A percentile compares a stretch with the other conserved stretches of the same genome.
phyloP scores from a whole-genome alignment of 768 basidiomycete genomes.

The Leccinum longicurvipes region DNA sequence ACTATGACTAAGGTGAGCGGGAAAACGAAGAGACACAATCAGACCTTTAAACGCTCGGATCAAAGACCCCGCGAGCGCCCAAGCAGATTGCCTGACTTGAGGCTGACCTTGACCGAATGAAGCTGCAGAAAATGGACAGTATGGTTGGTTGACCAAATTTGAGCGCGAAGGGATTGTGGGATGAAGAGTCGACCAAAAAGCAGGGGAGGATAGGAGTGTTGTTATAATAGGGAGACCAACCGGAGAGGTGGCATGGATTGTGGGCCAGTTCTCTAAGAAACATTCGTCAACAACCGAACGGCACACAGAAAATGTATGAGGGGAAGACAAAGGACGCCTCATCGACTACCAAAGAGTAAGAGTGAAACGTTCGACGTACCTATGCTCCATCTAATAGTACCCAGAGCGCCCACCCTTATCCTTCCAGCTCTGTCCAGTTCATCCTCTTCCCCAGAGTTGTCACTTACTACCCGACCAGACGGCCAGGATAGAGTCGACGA shows the following conservation, averaged over 20 bases:
- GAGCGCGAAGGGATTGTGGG: slow-evolving; percentile 41
- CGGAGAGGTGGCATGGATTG: background rate
- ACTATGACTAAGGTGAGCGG: background rate
- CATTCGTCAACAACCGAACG: background rate
- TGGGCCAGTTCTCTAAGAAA: slow-evolving; percentile 17
- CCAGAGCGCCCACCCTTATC: slow-evolving; percentile 65
- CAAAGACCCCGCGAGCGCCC: slow-evolving; percentile 51
- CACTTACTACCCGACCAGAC: slow-evolving; percentile 19
- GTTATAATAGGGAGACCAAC: slow-evolving; percentile 2
- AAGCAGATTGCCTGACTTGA: slow-evolving; percentile 67
- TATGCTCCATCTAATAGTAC: slow-evolving; percentile 59
- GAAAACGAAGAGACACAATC: background rate
- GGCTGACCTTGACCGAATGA: slow-evolving; percentile 63
- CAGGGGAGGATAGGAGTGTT: slow-evolving; percentile 31
- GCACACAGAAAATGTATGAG: background rate
- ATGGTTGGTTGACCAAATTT: slow-evolving; percentile 30
- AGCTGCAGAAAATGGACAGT: slow-evolving; percentile 13
- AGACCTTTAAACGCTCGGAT: slow-evolving; percentile 46
- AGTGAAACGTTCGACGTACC: slow-evolving; percentile 39
- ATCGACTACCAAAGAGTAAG: background rate
- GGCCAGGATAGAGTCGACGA: slow-evolving; percentile 20
- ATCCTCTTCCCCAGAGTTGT: slow-evolving; percentile 53
- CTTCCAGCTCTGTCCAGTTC: slow-evolving; percentile 69
- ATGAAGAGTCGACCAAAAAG: slow-evolving; percentile 59
- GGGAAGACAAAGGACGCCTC: background rate